phyloP scores from a whole-genome alignment of 208 protist genomes.

The Leishmania gerbilli region DNA sequence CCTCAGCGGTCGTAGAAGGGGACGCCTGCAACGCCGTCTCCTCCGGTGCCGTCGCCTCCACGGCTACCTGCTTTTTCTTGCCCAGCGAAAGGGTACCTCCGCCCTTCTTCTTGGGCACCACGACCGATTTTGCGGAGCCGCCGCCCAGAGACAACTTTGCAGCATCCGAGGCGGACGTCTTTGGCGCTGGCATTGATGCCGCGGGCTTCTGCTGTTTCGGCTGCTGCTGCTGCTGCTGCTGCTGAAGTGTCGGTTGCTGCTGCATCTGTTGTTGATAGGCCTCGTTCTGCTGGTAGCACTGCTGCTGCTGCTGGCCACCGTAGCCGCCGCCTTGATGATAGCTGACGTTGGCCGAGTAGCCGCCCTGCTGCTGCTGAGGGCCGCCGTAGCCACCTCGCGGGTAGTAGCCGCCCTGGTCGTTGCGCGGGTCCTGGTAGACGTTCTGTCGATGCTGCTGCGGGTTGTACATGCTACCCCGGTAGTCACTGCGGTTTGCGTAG shows the following conservation, averaged over 20 bases:
- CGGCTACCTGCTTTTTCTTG: conserved; percentile 67
- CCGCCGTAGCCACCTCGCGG: conserved; percentile 15
- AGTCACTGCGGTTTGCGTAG: conserved; percentile 8
- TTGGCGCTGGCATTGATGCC: conserved; percentile 5
- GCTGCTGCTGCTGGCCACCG: conserved; percentile 15
- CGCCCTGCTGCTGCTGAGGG: conserved; percentile 11
- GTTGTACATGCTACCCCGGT: conserved; percentile 10
- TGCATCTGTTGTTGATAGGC: conserved; percentile 23
- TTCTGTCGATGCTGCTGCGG: conserved; percentile 11
- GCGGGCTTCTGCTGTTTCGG: conserved; percentile 6
- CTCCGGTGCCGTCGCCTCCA: conserved; percentile 28
- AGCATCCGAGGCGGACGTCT: conserved; percentile 32
- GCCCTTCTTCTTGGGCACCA: conserved; percentile 67
- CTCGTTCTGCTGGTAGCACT: conserved; percentile 13
- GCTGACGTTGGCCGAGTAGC: conserved; percentile 18
- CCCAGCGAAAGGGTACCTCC: conserved; percentile 69
- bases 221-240: not conserved
- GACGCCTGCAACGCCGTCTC: not conserved
- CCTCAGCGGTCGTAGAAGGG: conserved; percentile 11
- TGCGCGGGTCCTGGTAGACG: conserved; percentile 17
- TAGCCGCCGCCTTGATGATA: conserved; percentile 17
- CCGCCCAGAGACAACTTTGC: conserved; percentile 73
- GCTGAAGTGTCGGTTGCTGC: conserved; percentile 7
- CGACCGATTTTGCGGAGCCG: conserved; percentile 22
- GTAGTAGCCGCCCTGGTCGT: conserved; percentile 24